Conservation (phyloP, 306 rosid genomes). For the Trichosanthes truncata region DNA sequence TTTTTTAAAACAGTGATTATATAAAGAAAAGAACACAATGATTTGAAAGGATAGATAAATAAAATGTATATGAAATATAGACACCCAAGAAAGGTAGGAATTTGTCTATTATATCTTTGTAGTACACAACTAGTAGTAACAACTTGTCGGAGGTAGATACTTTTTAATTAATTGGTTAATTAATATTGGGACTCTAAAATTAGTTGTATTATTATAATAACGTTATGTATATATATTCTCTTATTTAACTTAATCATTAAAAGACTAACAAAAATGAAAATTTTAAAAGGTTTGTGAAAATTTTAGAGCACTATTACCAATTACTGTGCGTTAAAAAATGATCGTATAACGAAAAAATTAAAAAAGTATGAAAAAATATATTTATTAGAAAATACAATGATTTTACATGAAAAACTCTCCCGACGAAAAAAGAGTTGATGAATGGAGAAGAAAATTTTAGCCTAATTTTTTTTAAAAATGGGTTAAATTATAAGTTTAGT, state of each 20-base stretch:
- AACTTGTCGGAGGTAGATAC: not conserved
- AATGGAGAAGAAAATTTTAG: too few relatives aligned
- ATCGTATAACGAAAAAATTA: too few relatives aligned
- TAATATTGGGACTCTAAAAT: not conserved
- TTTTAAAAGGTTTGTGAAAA: not conserved
- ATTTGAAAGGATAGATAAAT: not conserved
- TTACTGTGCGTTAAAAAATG: too few relatives aligned
- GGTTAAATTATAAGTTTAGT: too few relatives aligned
- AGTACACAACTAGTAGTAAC: not conserved
- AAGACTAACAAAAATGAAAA: not conserved
- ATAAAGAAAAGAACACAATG: not conserved
- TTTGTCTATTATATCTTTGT: not conserved
- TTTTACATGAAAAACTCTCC: too few relatives aligned
- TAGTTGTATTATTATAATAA: not conserved
- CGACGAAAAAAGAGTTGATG: too few relatives aligned
- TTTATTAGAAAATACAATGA: too few relatives aligned
- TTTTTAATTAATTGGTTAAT: not conserved
- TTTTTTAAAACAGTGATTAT: not conserved
- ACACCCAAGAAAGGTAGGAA: not conserved
- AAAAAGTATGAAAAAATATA: too few relatives aligned
- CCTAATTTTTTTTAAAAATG: too few relatives aligned
- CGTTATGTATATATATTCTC: not conserved
- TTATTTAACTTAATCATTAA: not conserved
- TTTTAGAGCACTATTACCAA: not conserved
- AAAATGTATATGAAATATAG: not conserved